Evolutionary conservation across 495 filamentous ascomycete genomes (phyloP), one percentile per base, ranked within the genome.

Genomic region (Chaetomium tenue): DNA sequence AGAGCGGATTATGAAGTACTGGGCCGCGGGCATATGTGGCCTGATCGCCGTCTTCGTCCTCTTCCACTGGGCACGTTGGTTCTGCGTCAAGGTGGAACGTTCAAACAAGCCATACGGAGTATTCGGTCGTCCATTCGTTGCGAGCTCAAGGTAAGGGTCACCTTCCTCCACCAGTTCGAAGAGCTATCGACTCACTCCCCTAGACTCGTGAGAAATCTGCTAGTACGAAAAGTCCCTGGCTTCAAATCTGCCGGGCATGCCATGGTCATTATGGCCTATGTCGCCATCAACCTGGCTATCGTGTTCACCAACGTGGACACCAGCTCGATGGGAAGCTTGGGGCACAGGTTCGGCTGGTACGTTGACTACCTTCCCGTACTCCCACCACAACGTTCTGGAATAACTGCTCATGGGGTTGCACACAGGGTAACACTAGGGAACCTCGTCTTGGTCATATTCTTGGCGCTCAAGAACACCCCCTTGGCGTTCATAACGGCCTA

Each of bases 381-480:
- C 0, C 0, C 57, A 47, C n/a, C n/a, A 6, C 54, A 30, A 53
- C 51, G 20, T 44, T 18, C 2, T 23, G 15, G 58, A 28, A 58
- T 25, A 33, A 47, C 6, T 59, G 48, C 58, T 61, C 2, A 61
- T 37, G 5, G 0, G 6, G 5, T 22, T 0, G 5, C n/a, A 23
- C 47, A 9, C 66, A 87, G 85, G 85, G 74, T 87, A 71, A 72
- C 79, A 2, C 69, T 84, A 5, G 75, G 68, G 40, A 88, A 87
- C 63, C 66, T 85, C 59, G 77, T 73, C 58, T 74, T 88, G 28
- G 75, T 86, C 28, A 78, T 86, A 16, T 86, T 87, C 57, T 76
- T 88, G 28, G 81, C 83, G 3, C 73, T 88, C 61, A 86, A 84
- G 61, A 86, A 87, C 66, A 87, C 84, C 0, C 86, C 86, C 37